These are phyloP conservation scores for Sutorius australiensis DNA, from an alignment of 768 basidiomycete genomes.

Conservation along the genomic window DNA sequence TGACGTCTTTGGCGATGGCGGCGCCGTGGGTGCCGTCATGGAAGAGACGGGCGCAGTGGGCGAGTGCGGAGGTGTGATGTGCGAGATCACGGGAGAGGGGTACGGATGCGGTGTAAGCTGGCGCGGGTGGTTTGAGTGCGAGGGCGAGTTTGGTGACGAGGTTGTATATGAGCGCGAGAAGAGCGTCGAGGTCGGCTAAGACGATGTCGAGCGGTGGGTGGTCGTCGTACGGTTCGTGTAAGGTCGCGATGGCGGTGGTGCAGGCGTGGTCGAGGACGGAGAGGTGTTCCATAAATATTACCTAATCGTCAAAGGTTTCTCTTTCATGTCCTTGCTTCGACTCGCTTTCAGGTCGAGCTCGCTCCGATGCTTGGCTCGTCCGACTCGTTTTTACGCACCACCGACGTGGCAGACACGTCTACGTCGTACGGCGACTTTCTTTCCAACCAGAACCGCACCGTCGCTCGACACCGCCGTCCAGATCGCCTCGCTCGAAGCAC, in stretches of 20 bases:
- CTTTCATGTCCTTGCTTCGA: neutral
- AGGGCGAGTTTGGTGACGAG: constrained; percentile 61
- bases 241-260: constrained; percentile 1
- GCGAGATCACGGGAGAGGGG: constrained; percentile 52
- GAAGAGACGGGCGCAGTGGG: constrained; percentile 49
- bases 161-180: constrained; percentile 55
- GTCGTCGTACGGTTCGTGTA: neutral
- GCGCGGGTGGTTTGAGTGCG: constrained; percentile 54
- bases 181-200: constrained; percentile 52
- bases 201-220: constrained; percentile 33
- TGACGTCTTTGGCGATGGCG: constrained; percentile 44
- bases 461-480: constrained; percentile 64
- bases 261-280: constrained; percentile 16
- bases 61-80: constrained; percentile 44
- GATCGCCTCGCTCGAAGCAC: constrained; percentile 71
- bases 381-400: neutral
- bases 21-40: constrained; percentile 39
- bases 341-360: neutral
- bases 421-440: constrained; percentile 26
- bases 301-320: too few relatives aligned
- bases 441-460: constrained; percentile 43
- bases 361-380: neutral
- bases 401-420: constrained; percentile 10
- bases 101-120: constrained; percentile 48
- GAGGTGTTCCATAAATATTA: neutral